Conservation (phyloP, 1,139 yeast species). For the Yarrowia galli region DNA sequence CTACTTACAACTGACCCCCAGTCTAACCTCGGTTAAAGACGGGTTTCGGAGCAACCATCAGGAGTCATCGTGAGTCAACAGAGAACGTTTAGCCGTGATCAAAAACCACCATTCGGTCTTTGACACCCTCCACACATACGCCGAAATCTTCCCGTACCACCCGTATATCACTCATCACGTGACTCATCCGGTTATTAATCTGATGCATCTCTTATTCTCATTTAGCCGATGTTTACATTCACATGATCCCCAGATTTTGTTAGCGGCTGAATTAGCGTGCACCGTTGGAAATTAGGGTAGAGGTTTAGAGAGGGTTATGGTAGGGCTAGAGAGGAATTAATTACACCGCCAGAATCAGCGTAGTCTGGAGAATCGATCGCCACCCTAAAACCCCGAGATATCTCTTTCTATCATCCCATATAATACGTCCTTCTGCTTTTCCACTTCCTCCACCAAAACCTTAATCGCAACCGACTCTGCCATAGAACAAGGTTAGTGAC, state of each 20-base stretch:
- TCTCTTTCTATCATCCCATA: background rate
- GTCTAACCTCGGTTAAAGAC: slow-evolving; percentile 14
- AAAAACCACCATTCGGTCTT: no score
- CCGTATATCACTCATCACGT: background rate
- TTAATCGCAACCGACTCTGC: background rate
- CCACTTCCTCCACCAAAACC: slow-evolving; percentile 7
- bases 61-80: background rate
- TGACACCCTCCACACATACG: no score
- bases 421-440: background rate
- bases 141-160: no score
- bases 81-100: no score
- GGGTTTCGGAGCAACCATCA: slow-evolving; percentile 13
- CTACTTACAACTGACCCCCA: no score
- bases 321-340: background rate
- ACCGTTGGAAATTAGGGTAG: slow-evolving; percentile 3
- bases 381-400: background rate
- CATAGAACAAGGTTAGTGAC: slow-evolving; percentile 21
- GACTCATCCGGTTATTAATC: background rate
- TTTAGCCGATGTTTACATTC: slow-evolving; percentile 12
- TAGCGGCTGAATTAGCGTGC: slow-evolving; percentile 17
- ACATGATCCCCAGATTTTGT: slow-evolving; percentile 26
- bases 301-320: background rate
- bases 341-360: background rate
- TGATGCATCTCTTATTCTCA: no score
- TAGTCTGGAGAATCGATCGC: background rate